Evolutionary conservation across 2,329 filamentous ascomycete species (phyloP).

Genomic region (Sordariomycetes sp.): DNA sequence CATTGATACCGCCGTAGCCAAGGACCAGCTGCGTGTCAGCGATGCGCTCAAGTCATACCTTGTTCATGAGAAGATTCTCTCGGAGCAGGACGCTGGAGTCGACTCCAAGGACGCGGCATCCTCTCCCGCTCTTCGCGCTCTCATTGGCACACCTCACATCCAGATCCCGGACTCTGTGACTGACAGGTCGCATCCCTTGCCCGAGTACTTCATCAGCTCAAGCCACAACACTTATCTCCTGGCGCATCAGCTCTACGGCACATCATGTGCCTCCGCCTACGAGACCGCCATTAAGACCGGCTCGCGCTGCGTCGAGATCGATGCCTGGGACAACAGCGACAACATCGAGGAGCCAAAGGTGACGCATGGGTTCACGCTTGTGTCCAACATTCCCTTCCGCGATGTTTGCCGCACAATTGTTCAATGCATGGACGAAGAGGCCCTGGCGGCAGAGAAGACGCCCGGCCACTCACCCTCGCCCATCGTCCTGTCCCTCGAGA

Average conservation of each 20-base stretch:
- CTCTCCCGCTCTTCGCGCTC: constrained; percentile 33
- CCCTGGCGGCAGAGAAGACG: constrained; percentile 24
- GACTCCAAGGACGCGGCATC: constrained; percentile 30
- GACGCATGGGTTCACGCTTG: constrained; percentile 60
- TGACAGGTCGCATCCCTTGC: constrained; percentile 50
- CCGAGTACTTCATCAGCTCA: constrained; percentile 64
- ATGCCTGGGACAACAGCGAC: constrained; percentile 59
- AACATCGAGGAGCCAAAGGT: constrained; percentile 57
- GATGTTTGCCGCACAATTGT: constrained; percentile 57
- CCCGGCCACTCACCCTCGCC: constrained; percentile 38
- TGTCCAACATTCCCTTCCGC: constrained; percentile 57
- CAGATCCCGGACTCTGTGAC: constrained; percentile 43
- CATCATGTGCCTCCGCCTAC: constrained; percentile 54
- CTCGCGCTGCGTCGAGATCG: constrained; percentile 63
- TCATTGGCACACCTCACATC: constrained; percentile 50
- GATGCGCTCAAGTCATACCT: background rate
- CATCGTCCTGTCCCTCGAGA: constrained; percentile 57
- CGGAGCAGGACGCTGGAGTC: constrained; percentile 34
- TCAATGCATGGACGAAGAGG: constrained; percentile 51
- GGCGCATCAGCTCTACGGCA: constrained; percentile 60
- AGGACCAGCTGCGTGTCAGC: constrained; percentile 18
- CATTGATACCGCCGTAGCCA: constrained; percentile 35
- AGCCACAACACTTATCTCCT: constrained; percentile 67
- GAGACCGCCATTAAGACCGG: constrained; percentile 52
- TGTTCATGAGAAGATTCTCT: constrained; percentile 28